phyloP scores from a whole-genome alignment of 1,139 yeast genomes.

The Candida pseudocylindracea region DNA sequence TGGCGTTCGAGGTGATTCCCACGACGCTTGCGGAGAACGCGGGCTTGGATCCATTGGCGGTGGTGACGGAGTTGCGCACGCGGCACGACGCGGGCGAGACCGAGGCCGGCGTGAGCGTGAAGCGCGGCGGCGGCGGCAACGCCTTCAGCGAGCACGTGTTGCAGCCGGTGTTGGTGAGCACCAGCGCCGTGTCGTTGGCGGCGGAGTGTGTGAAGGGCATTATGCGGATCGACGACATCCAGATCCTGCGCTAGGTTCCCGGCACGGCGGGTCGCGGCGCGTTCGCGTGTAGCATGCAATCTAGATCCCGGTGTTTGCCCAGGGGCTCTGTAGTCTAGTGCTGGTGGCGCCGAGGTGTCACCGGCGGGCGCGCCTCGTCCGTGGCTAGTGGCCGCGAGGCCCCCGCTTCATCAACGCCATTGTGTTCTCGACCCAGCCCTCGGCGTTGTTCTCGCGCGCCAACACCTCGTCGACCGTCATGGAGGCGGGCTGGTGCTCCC shows the following conservation, averaged over 20 bases:
- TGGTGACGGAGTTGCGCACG: constrained; percentile 84
- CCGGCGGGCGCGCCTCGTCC: too few species aligned
- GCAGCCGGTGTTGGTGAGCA: constrained; percentile 89
- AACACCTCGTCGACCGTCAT: constrained; percentile 26
- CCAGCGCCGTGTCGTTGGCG: constrained; percentile 83
- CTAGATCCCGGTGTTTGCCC: too few species aligned
- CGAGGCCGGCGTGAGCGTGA: constrained; percentile 89
- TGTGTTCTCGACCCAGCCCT: constrained; percentile 71
- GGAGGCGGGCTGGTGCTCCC: too few species aligned
- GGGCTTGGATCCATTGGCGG: constrained; percentile 84
- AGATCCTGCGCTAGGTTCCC: too few species aligned
- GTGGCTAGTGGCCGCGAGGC: constrained; percentile 11
- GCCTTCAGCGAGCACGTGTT: constrained; percentile 85
- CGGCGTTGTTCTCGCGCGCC: constrained; percentile 68
- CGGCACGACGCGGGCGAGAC: constrained; percentile 81
- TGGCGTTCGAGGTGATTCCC: constrained; percentile 89
- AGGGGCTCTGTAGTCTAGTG: too few species aligned
- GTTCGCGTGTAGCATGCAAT: too few species aligned
- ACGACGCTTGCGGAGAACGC: constrained; percentile 97
- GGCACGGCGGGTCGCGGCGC: too few species aligned
- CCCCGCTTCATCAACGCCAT: constrained; percentile 35
- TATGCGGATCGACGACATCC: constrained; percentile 83
- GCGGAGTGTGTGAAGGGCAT: constrained; percentile 93
- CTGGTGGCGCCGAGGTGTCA: too few species aligned
- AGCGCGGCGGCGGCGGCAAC: constrained; percentile 85